Conservation (phyloP, 371 early-diverging fungal genomes). For the Lichtheimia hyalospora region DNA sequence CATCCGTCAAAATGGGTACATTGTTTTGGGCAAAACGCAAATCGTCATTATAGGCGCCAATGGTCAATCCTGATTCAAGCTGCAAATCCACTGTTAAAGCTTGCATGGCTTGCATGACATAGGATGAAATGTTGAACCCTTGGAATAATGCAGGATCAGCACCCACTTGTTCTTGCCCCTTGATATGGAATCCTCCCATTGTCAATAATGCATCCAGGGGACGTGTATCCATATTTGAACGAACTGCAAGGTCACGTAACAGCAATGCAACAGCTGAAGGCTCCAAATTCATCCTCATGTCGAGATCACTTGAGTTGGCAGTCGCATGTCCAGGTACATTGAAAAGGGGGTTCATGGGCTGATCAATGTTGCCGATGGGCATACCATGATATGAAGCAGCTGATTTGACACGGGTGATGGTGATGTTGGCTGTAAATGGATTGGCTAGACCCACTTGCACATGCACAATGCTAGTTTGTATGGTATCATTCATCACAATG, state of each 20-base stretch:
- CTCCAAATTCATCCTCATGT: conserved; percentile 41
- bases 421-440: conserved; percentile 53
- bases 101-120: conserved; percentile 50
- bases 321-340: conserved; percentile 32
- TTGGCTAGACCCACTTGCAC: conserved; percentile 52
- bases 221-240: conserved; percentile 36
- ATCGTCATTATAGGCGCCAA: conserved; percentile 50
- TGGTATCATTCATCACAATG: conserved; percentile 38
- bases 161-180: conserved; percentile 32
- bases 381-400: conserved; percentile 44
- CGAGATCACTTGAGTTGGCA: conserved; percentile 24
- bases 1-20: conserved; percentile 43
- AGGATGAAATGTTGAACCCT: conserved; percentile 47
- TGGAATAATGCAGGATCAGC: conserved; percentile 38
- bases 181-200: conserved; percentile 40
- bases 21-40: conserved; percentile 52
- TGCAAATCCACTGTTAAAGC: conserved; percentile 49
- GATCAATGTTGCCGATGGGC: conserved; percentile 51
- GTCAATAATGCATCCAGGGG: conserved; percentile 48
- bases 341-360: conserved; percentile 39
- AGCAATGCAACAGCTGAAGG: conserved; percentile 39
- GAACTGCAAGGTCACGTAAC: conserved; percentile 46
- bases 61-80: conserved; percentile 40
- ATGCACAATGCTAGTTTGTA: conserved; percentile 38
- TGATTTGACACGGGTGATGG: conserved; percentile 45